A percentile compares a stretch with the other conserved stretches of the same genome.
phyloP scores from a whole-genome alignment of 805 yeast species.

The Candida ortonii region DNA sequence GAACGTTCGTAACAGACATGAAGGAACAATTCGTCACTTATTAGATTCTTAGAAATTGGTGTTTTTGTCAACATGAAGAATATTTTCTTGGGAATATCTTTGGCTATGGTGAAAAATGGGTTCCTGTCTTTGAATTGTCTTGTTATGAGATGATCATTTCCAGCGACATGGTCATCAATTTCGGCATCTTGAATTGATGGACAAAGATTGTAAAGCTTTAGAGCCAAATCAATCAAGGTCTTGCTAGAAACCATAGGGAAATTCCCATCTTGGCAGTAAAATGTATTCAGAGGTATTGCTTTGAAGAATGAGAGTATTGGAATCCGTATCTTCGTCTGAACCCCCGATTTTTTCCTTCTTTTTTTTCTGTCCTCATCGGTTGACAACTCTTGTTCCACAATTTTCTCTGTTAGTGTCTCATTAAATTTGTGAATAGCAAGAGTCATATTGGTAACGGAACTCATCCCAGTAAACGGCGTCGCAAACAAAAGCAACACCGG shows the following conservation, averaged over 20 bases:
- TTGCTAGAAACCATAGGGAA: slow-evolving; percentile 32
- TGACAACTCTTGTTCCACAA: slow-evolving; percentile 14
- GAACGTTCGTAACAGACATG: slow-evolving; percentile 87
- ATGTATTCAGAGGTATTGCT: slow-evolving; percentile 39
- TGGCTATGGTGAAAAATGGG: slow-evolving; percentile 39
- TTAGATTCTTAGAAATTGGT: slow-evolving; percentile 35
- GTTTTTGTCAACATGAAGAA: slow-evolving; percentile 42
- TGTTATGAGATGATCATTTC: too few relatives aligned
- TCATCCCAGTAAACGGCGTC: slow-evolving; percentile 40
- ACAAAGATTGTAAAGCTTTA: slow-evolving; percentile 57
- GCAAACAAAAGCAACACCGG: slow-evolving; percentile 53
- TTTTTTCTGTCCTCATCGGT: slow-evolving; percentile 26
- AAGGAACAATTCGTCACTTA: slow-evolving; percentile 69
- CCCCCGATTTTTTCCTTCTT: slow-evolving; percentile 24
- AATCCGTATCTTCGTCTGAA: slow-evolving; percentile 8
- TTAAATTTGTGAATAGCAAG: slow-evolving; percentile 48
- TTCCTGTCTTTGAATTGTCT: slow-evolving; percentile 28
- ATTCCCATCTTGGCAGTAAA: slow-evolving; percentile 35
- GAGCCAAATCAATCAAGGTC: slow-evolving; percentile 43
- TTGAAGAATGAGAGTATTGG: slow-evolving; percentile 32
- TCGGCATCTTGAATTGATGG: slow-evolving; percentile 28
- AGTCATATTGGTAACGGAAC: slow-evolving; percentile 46
- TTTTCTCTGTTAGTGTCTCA: slow-evolving; percentile 26
- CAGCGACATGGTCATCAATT: slow-evolving; percentile 5
- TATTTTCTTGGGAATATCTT: slow-evolving; percentile 41